These are phyloP conservation scores for Angomonas ambiguus DNA, from an alignment of 208 protist genomes.

Conservation along the genomic window DNA sequence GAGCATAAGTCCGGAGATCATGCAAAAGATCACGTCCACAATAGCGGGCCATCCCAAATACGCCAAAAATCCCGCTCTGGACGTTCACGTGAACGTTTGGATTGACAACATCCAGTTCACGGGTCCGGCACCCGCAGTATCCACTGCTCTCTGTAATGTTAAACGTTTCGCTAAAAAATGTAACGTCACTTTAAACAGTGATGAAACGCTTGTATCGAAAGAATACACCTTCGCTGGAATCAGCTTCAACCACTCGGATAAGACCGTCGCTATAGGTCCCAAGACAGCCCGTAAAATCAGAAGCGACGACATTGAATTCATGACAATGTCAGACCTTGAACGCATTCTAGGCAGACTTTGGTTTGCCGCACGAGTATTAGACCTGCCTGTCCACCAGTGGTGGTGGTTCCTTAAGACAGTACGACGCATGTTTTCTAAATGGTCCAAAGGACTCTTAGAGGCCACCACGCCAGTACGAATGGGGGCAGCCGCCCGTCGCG, in stretches of 20 bases:
- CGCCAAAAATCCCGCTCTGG: neutral
- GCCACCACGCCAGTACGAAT: neutral
- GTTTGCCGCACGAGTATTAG: constrained; percentile 16
- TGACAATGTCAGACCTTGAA: constrained; percentile 12
- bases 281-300: constrained; percentile 14
- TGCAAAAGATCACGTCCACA: constrained; percentile 18
- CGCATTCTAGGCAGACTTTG: constrained; percentile 14
- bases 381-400: constrained; percentile 7
- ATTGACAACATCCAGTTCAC: constrained; percentile 28
- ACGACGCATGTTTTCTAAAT: constrained; percentile 10
- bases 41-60: constrained; percentile 15
- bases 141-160: neutral
- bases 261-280: neutral
- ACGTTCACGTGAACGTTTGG: constrained; percentile 20
- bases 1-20: constrained; percentile 23
- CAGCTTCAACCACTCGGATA: constrained; percentile 7
- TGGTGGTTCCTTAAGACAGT: constrained; percentile 20
- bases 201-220: constrained; percentile 14
- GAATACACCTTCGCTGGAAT: constrained; percentile 19
- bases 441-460: constrained; percentile 4
- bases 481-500: neutral
- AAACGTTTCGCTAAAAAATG: constrained; percentile 7
- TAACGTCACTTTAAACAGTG: no score
- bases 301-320: neutral
- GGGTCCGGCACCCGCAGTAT: constrained; percentile 4